Percentiles rank a stretch among this genome's conserved stretches.
Conservation (phyloP, 306 rosid genomes). For the Urtica urens region DNA sequence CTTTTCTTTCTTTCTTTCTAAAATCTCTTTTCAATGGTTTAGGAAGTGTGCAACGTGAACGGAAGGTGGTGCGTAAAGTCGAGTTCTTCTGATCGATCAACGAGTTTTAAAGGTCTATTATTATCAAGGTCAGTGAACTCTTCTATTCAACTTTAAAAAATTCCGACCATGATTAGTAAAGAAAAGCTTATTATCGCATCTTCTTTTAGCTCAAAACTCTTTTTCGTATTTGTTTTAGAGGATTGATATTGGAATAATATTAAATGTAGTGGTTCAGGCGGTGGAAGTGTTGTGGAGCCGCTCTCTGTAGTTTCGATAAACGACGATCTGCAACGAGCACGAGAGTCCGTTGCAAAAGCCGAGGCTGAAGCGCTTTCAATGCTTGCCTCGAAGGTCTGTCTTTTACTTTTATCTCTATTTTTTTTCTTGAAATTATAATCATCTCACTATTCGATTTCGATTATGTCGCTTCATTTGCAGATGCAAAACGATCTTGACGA, state of each 20-base stretch:
- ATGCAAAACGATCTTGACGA: conserved; percentile 68
- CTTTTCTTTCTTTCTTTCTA: no score
- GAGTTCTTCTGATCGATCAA: conserved; percentile 38
- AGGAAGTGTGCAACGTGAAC: conserved; percentile 71
- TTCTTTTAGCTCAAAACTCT: neutral
- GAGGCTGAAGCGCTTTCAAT: conserved; percentile 70
- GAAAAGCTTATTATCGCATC: no score
- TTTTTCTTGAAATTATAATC: conserved; percentile 7
- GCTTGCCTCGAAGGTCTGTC: conserved; percentile 64
- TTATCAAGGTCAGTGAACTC: conserved; percentile 59
- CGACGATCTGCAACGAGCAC: conserved; percentile 82
- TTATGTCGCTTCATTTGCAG: conserved; percentile 34
- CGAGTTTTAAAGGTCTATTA: conserved; percentile 58
- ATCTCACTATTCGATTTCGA: conserved; percentile 10
- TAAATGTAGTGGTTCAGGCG: conserved; percentile 57
- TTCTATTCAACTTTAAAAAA: conserved; percentile 16
- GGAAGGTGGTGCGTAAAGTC: conserved; percentile 92
- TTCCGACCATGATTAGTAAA: neutral
- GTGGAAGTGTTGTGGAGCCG: conserved; percentile 68
- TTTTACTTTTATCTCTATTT: conserved; percentile 17
- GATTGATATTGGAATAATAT: conserved; percentile 20
- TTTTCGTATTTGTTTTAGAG: conserved; percentile 4
- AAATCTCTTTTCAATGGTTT: no score
- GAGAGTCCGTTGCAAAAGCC: conserved; percentile 61
- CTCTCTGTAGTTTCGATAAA: conserved; percentile 73